Conservation (phyloP, 805 yeast species). For the Metschnikowia noctiluminum region DNA sequence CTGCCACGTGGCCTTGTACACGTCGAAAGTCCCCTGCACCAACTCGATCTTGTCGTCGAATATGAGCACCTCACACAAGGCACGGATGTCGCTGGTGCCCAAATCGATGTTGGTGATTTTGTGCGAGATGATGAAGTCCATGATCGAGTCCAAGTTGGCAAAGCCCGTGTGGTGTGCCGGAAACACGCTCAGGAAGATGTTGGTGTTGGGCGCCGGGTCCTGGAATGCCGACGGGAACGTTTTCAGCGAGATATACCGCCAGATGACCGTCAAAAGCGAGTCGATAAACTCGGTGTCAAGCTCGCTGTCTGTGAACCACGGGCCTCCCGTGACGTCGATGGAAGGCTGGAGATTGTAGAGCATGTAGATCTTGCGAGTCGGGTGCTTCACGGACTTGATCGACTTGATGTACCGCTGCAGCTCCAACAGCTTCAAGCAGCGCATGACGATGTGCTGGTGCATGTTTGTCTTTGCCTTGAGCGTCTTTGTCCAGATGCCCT, state of each 20-base stretch:
- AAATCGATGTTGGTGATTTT: constrained; percentile 83
- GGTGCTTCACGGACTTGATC: constrained; percentile 86
- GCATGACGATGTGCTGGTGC: constrained; percentile 85
- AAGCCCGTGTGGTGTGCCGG: constrained; percentile 58
- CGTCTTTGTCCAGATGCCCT: constrained; percentile 95
- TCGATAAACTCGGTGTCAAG: constrained; percentile 92
- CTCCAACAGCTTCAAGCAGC: constrained; percentile 80
- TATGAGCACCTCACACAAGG: constrained; percentile 82
- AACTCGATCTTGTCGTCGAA: constrained; percentile 83
- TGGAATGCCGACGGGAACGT: constrained; percentile 74
- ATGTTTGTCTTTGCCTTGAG: constrained; percentile 82
- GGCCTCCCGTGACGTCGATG: constrained; percentile 96
- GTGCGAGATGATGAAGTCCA: constrained; percentile 65
- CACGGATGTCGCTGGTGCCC: constrained; percentile 65
- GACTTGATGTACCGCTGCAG: constrained; percentile 79
- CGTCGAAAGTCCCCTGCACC: constrained; percentile 48
- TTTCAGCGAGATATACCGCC: constrained; percentile 78
- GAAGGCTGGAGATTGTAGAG: constrained; percentile 89
- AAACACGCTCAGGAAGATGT: constrained; percentile 46
- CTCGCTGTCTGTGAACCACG: constrained; percentile 97
- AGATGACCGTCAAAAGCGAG: constrained; percentile 74
- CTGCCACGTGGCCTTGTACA: constrained; percentile 81
- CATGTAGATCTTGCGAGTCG: constrained; percentile 96
- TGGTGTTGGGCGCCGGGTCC: constrained; percentile 31
- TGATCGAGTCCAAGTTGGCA: constrained; percentile 71